Evolutionary conservation across 2,329 filamentous ascomycete species (phyloP).

Genomic region (Nemania sp.): DNA sequence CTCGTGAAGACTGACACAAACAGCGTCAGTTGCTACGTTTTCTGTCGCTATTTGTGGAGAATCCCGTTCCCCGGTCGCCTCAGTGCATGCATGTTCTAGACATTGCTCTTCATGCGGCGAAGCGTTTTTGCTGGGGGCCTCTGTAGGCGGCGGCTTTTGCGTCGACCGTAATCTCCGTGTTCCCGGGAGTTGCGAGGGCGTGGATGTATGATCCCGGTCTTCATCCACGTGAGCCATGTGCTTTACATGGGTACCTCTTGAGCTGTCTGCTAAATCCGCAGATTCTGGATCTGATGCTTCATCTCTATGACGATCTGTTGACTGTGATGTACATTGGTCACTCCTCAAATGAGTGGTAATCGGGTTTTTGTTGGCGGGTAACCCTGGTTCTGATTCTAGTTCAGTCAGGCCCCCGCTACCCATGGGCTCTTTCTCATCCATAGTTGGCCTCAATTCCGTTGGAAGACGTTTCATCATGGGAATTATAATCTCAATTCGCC

Average conservation of each 20-base stretch:
- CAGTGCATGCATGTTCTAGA: background rate
- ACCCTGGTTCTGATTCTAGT: background rate
- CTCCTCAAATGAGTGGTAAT: background rate
- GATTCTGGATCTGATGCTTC: background rate
- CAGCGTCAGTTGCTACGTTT: background rate
- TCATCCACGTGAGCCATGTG: background rate
- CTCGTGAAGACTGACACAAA: background rate
- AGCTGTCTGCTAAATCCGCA: background rate
- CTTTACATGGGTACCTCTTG: background rate
- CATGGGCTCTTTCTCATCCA: background rate
- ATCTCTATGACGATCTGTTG: background rate
- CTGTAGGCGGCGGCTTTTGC: slow-evolving; percentile 24
- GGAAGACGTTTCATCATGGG: slow-evolving; percentile 13
- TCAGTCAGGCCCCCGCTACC: background rate
- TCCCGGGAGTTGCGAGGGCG: slow-evolving; percentile 3
- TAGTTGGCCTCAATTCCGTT: background rate
- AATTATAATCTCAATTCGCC: slow-evolving; percentile 26
- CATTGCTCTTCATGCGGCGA: slow-evolving; percentile 5
- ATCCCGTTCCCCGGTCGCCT: background rate
- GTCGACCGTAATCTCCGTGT: slow-evolving; percentile 22
- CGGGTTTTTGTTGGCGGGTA: background rate
- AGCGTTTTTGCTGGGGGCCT: slow-evolving; percentile 23
- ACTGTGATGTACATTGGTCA: background rate
- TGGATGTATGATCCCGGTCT: slow-evolving; percentile 2
- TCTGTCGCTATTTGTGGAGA: background rate